phyloP scores from a whole-genome alignment of 331 rosid genomes.

The Acacia concinna region DNA sequence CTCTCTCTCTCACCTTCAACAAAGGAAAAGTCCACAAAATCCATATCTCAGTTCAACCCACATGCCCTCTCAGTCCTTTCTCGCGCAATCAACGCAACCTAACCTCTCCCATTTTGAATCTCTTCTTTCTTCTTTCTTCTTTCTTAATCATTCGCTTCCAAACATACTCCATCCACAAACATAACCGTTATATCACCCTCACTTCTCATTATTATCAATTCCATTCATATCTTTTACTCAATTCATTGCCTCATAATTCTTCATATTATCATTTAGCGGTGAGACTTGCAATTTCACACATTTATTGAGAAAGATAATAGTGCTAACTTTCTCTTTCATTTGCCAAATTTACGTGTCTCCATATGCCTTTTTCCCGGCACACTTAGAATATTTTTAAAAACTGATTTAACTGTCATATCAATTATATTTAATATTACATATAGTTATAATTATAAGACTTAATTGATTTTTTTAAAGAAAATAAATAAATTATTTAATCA shows the following conservation, averaged over 20 bases:
- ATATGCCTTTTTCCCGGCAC: background rate
- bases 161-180: background rate
- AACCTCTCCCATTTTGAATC: slow-evolving; percentile 31
- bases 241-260: background rate
- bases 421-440: background rate
- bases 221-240: background rate
- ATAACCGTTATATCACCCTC: background rate
- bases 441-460: too few species aligned
- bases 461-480: too few species aligned
- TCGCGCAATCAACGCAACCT: slow-evolving; percentile 48
- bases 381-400: background rate
- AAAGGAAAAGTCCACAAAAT: slow-evolving; percentile 25
- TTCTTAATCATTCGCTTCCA: background rate
- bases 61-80: slow-evolving; percentile 30
- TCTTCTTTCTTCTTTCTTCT: background rate
- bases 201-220: background rate
- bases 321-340: background rate
- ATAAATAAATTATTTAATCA: too few species aligned
- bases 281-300: background rate
- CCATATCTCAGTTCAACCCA: slow-evolving; percentile 38
- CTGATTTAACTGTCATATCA: background rate
- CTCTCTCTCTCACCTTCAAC: slow-evolving; percentile 1
- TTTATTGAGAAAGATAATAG: background rate
- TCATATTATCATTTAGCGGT: background rate
- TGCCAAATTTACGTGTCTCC: background rate